A percentile compares a stretch with the other conserved stretches of the same genome.
Conservation (phyloP, 164 flowering plant genomes). For the Stephania yunnanensis region DNA sequence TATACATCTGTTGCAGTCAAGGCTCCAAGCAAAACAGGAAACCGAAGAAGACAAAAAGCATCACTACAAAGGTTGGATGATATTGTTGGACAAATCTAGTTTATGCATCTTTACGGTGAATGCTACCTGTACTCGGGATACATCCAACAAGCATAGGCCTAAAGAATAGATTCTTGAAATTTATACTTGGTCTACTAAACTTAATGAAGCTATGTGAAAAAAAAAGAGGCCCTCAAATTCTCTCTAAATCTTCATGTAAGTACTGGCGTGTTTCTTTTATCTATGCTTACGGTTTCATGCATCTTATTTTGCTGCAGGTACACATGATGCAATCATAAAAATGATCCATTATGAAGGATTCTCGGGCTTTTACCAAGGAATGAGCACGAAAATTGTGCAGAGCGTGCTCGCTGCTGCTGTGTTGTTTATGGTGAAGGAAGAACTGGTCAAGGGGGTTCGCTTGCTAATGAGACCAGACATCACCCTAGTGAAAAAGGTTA, state of each 20-base stretch:
- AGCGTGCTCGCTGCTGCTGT: constrained; percentile 95
- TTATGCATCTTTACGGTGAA: neutral
- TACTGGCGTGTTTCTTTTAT: too few species aligned
- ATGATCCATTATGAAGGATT: constrained; percentile 79
- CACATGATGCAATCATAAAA: constrained; percentile 70
- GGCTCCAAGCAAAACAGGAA: constrained; percentile 92
- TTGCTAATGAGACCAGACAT: constrained; percentile 35
- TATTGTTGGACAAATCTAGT: neutral
- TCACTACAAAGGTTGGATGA: constrained; percentile 61
- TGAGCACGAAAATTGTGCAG: constrained; percentile 87
- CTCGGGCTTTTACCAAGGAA: constrained; percentile 75
- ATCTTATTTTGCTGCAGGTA: constrained; percentile 40
- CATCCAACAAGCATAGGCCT: neutral
- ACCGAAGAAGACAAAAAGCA: constrained; percentile 58
- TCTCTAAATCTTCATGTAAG: too few species aligned
- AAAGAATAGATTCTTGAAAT: neutral
- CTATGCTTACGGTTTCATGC: neutral
- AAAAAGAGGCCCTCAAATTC: too few species aligned
- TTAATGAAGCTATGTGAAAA: neutral
- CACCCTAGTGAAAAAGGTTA: constrained; percentile 16
- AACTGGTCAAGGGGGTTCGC: constrained; percentile 59
- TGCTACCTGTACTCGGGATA: neutral
- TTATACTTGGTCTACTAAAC: neutral
- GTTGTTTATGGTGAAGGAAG: constrained; percentile 88
- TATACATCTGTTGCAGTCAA: constrained; percentile 46